Conservation (phyloP, 352 stramenopile genomes). For the Phytophthora europaea region DNA sequence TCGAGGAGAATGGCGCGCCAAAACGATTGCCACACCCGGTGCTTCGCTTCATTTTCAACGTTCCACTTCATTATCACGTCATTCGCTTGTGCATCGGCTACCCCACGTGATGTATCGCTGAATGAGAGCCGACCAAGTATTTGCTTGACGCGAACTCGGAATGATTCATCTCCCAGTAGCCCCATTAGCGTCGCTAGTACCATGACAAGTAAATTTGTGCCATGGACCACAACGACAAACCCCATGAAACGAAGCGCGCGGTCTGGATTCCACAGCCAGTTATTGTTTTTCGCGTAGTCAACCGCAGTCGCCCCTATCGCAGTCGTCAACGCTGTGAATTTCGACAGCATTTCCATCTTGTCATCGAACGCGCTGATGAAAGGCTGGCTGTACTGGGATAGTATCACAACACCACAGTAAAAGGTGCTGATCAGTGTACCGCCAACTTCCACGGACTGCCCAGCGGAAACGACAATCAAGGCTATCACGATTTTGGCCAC, state of each 20-base stretch:
- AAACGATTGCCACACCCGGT: background rate
- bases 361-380: background rate
- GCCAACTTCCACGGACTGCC: background rate
- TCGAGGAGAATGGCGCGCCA: background rate
- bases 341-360: constrained; percentile 2
- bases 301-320: background rate
- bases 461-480: background rate
- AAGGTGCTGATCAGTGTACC: background rate
- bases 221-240: background rate
- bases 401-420: background rate
- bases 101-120: background rate
- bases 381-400: background rate
- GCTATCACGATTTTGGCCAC: background rate
- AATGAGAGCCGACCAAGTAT: background rate
- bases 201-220: constrained; percentile 1
- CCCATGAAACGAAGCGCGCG: background rate
- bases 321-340: background rate
- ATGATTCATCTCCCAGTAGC: background rate
- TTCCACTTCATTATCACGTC: constrained; percentile 1
- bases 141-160: background rate
- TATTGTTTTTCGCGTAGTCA: constrained; percentile 2
- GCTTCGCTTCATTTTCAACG: background rate
- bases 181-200: background rate
- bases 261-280: background rate
- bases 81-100: background rate